Conservation (phyloP, 306 rosid species). For the Vicia faba region DNA sequence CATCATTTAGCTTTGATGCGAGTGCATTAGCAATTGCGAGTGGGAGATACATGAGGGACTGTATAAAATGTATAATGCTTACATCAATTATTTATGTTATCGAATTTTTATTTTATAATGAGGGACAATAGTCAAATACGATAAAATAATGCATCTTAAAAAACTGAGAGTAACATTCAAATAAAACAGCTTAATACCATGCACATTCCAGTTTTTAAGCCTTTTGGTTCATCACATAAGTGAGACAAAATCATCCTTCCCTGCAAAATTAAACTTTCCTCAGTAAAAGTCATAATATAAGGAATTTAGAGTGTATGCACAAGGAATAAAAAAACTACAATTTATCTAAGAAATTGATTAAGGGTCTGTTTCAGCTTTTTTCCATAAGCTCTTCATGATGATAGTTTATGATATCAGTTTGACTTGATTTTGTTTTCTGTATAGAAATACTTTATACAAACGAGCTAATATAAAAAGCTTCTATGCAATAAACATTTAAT, state of each 20-base stretch:
- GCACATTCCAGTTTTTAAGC: constrained; percentile 99
- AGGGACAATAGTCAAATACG: constrained; percentile 9
- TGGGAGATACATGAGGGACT: constrained; percentile 87
- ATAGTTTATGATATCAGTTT: too few species aligned
- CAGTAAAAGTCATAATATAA: constrained; percentile 24
- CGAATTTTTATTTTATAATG: too few species aligned
- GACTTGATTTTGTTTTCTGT: too few species aligned
- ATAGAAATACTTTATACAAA: too few species aligned
- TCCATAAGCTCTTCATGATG: too few species aligned
- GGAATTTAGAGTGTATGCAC: constrained; percentile 20
- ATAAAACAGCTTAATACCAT: constrained; percentile 60
- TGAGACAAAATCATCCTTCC: constrained; percentile 96
- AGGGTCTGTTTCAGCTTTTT: too few species aligned
- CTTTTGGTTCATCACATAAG: constrained; percentile 98
- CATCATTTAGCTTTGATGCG: constrained; percentile 74
- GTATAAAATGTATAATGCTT: constrained; percentile 35
- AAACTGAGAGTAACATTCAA: constrained; percentile 25
- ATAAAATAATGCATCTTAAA: constrained; percentile 16
- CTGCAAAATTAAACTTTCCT: constrained; percentile 59
- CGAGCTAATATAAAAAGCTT: too few species aligned
- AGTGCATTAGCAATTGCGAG: constrained; percentile 89
- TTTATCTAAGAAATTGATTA: not conserved
- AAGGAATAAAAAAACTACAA: constrained; percentile 1
- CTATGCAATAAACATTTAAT: too few species aligned
- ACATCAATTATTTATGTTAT: too few species aligned